phyloP scores from a whole-genome alignment of 371 early-diverging fungal species.

The Capniomyces stellatus region DNA sequence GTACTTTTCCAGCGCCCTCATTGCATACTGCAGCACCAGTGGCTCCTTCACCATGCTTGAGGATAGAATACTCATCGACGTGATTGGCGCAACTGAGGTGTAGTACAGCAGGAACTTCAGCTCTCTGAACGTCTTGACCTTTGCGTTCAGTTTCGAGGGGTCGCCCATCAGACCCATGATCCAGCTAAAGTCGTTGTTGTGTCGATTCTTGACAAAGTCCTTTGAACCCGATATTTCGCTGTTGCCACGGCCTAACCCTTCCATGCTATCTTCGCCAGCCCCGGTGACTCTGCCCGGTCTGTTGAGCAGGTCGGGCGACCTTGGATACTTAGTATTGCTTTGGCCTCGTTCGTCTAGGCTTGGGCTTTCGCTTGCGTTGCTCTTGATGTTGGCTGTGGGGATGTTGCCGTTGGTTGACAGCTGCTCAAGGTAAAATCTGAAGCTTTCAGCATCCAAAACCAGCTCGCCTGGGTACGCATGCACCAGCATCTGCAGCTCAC shows the following conservation, averaged over 20 bases:
- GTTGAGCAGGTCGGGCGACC: background rate
- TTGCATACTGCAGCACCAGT: slow-evolving; percentile 80
- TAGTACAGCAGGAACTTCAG: slow-evolving; percentile 65
- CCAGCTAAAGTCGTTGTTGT: background rate
- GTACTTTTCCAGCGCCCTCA: slow-evolving; percentile 72
- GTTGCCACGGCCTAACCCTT: no score
- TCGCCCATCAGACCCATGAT: background rate
- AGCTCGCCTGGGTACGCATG: slow-evolving; percentile 44
- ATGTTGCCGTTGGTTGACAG: background rate
- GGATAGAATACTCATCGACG: slow-evolving; percentile 61
- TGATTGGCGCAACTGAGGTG: slow-evolving; percentile 83
- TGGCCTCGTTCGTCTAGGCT: background rate
- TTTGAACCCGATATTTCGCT: background rate
- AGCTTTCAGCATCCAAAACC: slow-evolving; percentile 51
- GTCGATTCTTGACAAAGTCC: background rate
- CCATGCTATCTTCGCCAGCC: background rate
- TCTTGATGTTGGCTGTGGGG: background rate
- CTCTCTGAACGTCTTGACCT: slow-evolving; percentile 15
- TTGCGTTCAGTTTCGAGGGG: background rate
- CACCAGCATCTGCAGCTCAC: slow-evolving; percentile 45
- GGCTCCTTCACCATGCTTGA: slow-evolving; percentile 53
- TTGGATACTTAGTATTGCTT: background rate
- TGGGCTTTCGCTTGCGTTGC: background rate
- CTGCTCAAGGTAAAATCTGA: slow-evolving; percentile 37
- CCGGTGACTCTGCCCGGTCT: background rate